Evolutionary conservation across 768 basidiomycete genomes (phyloP).

Genomic region (Leucosporidium creatinivorum): DNA sequence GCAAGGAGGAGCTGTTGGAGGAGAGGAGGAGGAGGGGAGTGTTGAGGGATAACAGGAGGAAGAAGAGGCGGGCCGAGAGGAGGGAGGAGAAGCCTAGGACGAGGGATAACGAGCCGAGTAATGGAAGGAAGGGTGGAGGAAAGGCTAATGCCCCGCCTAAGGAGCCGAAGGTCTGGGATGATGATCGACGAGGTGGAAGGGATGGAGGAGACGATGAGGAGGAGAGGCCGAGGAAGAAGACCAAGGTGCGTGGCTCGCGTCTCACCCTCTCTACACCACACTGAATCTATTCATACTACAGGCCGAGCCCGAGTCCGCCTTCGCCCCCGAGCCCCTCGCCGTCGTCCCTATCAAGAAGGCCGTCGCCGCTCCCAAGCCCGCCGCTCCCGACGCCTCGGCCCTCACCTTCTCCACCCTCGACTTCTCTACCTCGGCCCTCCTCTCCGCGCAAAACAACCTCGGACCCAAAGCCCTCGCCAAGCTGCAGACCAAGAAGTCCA

Average conservation of each 20-base stretch:
- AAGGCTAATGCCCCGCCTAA: constrained; percentile 25
- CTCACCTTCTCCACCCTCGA: constrained; percentile 62
- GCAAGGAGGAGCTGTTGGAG: constrained; percentile 74
- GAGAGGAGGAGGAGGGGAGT: constrained; percentile 65
- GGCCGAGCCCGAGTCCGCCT: constrained; percentile 22
- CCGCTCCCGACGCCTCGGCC: constrained; percentile 48
- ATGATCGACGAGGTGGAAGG: constrained; percentile 43
- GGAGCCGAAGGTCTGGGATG: background rate
- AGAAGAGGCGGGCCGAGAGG: constrained; percentile 58
- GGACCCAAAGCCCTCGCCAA: constrained; percentile 37
- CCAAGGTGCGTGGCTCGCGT: constrained; percentile 5
- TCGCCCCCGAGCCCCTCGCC: constrained; percentile 10
- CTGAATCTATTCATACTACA: constrained; percentile 6
- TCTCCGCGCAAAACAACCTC: constrained; percentile 17
- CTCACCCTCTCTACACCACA: background rate
- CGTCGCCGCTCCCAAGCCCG: constrained; percentile 39
- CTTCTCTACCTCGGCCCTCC: constrained; percentile 44
- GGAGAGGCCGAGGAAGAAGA: constrained; percentile 43
- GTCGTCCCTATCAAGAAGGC: constrained; percentile 39
- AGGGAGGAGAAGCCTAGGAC: constrained; percentile 39
- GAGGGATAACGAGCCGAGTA: constrained; percentile 33
- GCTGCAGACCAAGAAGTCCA: constrained; percentile 41
- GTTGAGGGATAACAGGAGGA: constrained; percentile 70
- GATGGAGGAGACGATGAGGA: constrained; percentile 38
- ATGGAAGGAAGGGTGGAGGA: constrained; percentile 32